phyloP scores from a whole-genome alignment of 2,329 filamentous ascomycete genomes.

The Colletotrichum aenigma region DNA sequence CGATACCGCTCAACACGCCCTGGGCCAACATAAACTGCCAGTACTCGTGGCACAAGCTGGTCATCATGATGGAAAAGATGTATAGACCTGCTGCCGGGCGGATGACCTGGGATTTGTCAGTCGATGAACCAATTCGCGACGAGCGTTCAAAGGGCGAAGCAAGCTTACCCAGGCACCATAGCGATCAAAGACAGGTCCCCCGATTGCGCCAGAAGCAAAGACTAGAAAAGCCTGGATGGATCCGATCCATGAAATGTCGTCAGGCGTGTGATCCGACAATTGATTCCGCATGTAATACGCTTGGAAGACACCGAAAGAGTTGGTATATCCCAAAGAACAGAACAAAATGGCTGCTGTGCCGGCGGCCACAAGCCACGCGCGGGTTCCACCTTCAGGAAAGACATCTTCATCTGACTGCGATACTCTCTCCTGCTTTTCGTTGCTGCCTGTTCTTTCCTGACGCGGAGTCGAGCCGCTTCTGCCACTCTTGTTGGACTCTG shows the following conservation, averaged over 20 bases:
- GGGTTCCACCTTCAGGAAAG: conserved; percentile 35
- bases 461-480: not conserved
- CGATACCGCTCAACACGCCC: conserved; percentile 38
- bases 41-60: conserved; percentile 39
- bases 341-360: conserved; percentile 37
- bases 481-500: not conserved
- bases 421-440: not conserved
- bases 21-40: conserved; percentile 46
- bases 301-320: conserved; percentile 30
- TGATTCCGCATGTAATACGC: conserved; percentile 29
- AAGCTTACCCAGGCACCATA: conserved; percentile 23
- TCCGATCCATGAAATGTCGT: conserved; percentile 31
- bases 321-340: conserved; percentile 29
- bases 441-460: not conserved
- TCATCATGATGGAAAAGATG: conserved; percentile 34
- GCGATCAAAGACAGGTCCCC: conserved; percentile 23
- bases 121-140: fast-evolving
- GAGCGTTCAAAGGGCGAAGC: no score
- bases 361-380: conserved; percentile 45
- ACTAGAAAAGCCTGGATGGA: conserved; percentile 27
- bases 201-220: conserved; percentile 23
- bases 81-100: conserved; percentile 20
- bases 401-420: not conserved
- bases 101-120: conserved; percentile 11
- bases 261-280: conserved; percentile 22